Evolutionary conservation across 2,329 filamentous ascomycete species (phyloP), one percentile per base, ranked within the genome.

Genomic region (Calonectria pteridis): DNA sequence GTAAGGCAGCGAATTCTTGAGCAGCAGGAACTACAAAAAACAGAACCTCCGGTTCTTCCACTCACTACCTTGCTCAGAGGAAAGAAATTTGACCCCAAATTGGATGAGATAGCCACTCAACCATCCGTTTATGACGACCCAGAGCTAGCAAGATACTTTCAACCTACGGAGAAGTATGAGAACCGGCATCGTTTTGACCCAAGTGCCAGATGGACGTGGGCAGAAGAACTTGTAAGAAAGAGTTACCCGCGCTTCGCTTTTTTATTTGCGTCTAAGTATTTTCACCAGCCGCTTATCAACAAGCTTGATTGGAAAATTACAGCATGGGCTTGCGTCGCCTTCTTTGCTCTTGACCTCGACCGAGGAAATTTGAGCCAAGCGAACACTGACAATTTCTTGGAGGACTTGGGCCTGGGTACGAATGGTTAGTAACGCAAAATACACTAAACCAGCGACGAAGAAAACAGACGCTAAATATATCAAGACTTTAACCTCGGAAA

Each of bases 101-200:
- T 73, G 5, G 58, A 74, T 2, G 53, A 74, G 11, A 79, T 83
- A 40, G 85, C 85, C n/a, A 84, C 81, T 0, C 80, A 87, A 74
- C 85, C 84, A 6, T 88, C 86, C 4, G 86, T 88, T 7, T 88
- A 83, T 63, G 87, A 88, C 50, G 83, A 88, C 63, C 83, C 85
- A 0, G 83, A 85, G 5, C 78, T 84, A 3, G 84, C 83, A 13
- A 83, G 84, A 33, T 86, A 87, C 74, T 81, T 78, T 63, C 74
- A 79, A 46, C 81, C 79, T 1, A 75, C 74, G 3, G 76, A 79
- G n/a, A 78, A 81, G 37, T 83, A 84, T 84, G 85, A 87, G 63
- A 87, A 87, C 33, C 59, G 80, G 1, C 86, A 89, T 77, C 84
- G 87, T 0, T 90, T 89, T 72, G 87, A 90, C 69, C 87, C 87